phyloP scores from a whole-genome alignment of 352 stramenopile species.

The Halophytophthora polymorphica region DNA sequence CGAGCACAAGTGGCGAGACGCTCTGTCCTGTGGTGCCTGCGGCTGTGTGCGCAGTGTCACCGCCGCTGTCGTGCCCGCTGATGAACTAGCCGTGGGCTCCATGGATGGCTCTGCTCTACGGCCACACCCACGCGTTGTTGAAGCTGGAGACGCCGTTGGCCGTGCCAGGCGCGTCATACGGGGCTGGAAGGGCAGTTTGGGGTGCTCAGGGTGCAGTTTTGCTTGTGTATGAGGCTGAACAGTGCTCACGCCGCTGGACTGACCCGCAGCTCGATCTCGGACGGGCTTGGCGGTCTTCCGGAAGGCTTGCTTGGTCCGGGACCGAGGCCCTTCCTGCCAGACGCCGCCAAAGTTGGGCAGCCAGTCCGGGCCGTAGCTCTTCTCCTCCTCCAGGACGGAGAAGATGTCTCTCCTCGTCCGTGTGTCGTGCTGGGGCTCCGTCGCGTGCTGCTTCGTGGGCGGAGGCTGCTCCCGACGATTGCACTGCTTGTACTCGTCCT shows the following conservation, averaged over 20 bases:
- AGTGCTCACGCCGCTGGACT: neutral
- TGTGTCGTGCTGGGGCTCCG: conserved; percentile 1
- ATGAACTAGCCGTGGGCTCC: too few species aligned
- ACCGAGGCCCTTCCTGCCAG: conserved; percentile 68
- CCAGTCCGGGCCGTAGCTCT: conserved; percentile 40
- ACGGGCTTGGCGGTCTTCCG: conserved; percentile 16
- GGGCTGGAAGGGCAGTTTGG: too few species aligned
- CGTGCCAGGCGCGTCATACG: too few species aligned
- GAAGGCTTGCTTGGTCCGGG: conserved; percentile 58
- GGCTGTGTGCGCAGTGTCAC: too few species aligned
- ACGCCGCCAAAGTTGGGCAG: conserved; percentile 77
- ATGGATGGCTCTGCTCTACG: too few species aligned
- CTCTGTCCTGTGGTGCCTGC: too few species aligned
- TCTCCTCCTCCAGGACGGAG: conserved; percentile 20
- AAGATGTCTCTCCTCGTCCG: conserved; percentile 35
- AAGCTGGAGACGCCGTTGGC: conserved; percentile 2
- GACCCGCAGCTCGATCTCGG: conserved; percentile 4
- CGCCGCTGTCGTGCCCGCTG: too few species aligned
- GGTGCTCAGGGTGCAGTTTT: neutral
- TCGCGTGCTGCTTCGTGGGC: neutral
- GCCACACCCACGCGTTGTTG: too few species aligned
- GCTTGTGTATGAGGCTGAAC: neutral
- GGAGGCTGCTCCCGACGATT: conserved; percentile 31
- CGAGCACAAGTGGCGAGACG: too few species aligned
- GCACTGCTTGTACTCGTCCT: conserved; percentile 68